A percentile compares a stretch with the other conserved stretches of the same genome.
Evolutionary conservation across 1,284 basidiomycete genomes (phyloP).

Genomic region (Ganoderma boninense): DNA sequence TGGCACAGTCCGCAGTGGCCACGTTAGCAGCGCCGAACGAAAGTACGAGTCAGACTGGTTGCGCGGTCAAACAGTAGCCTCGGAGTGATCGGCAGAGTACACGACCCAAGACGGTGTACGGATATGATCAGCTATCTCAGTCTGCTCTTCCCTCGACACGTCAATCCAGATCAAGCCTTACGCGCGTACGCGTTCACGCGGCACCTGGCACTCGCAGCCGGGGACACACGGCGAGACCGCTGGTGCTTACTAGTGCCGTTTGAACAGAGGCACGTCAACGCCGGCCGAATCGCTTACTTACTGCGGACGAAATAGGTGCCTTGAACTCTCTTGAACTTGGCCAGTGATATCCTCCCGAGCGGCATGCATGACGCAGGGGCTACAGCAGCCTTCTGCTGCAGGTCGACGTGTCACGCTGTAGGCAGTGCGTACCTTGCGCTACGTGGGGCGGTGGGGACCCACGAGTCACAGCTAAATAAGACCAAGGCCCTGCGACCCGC

Average conservation of each 20-base stretch:
- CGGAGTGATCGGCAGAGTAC: neutral
- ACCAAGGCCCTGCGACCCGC: constrained; percentile 67
- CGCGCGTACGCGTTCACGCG: neutral
- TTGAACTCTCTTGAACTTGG: constrained; percentile 42
- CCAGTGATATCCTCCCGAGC: constrained; percentile 58
- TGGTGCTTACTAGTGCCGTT: neutral
- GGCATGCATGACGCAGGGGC: constrained; percentile 81
- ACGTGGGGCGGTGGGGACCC: neutral
- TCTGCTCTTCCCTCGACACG: neutral
- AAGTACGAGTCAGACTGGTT: neutral
- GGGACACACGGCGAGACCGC: too few relatives aligned
- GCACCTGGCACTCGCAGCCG: neutral
- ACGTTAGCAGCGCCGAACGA: neutral
- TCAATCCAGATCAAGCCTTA: neutral
- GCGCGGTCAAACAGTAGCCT: neutral
- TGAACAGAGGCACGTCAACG: constrained; percentile 9
- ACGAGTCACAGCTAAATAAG: constrained; percentile 64
- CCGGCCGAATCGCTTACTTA: constrained; percentile 17
- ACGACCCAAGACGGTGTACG: neutral
- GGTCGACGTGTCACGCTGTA: constrained; percentile 20
- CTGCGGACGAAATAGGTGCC: constrained; percentile 16
- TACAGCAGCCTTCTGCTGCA: constrained; percentile 67
- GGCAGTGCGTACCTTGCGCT: neutral
- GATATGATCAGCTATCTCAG: neutral
- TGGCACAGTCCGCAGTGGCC: neutral